A percentile compares a stretch with the other conserved stretches of the same genome.
These are phyloP conservation scores for Pelargonium fulgidum DNA, from an alignment of 441 rosid genomes.

Conservation along the genomic window DNA sequence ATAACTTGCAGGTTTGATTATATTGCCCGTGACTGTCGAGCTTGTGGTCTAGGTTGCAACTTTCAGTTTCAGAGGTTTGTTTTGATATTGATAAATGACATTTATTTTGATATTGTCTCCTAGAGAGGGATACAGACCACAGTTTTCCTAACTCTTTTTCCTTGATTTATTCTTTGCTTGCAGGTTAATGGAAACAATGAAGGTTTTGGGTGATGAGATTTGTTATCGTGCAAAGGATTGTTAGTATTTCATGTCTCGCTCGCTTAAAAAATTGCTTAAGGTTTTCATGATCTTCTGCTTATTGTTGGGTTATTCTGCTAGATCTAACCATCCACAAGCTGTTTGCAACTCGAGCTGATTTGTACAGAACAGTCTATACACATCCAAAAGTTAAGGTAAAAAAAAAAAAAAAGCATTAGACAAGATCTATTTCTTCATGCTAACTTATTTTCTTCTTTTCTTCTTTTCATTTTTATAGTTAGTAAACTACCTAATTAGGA, in stretches of 20 bases:
- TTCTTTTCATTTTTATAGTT: not conserved
- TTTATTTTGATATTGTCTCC: not conserved
- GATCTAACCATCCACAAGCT: slow-evolving; percentile 77
- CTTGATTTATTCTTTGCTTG: slow-evolving; percentile 18
- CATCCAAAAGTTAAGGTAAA: slow-evolving; percentile 91
- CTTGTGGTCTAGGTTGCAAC: slow-evolving; percentile 82
- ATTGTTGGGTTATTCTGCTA: slow-evolving; percentile 27
- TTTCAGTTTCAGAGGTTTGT: slow-evolving; percentile 72
- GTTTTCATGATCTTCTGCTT: slow-evolving; percentile 18
- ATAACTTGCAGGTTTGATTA: slow-evolving; percentile 70
- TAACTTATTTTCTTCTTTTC: not conserved
- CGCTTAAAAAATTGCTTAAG: not conserved
- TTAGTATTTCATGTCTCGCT: slow-evolving; percentile 30
- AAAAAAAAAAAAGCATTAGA: not conserved
- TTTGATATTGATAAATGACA: not conserved
- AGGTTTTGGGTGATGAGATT: slow-evolving; percentile 78
- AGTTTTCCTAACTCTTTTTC: not conserved
- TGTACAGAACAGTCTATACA: slow-evolving; percentile 76
- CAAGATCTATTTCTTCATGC: not conserved
- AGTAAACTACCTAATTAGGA: not conserved
- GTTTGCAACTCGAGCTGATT: slow-evolving; percentile 87
- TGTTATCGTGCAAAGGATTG: slow-evolving; percentile 92
- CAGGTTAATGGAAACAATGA: slow-evolving; percentile 88
- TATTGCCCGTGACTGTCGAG: slow-evolving; percentile 79
- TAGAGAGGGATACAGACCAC: not conserved